Conservation (phyloP, 805 yeast species). For the Lipomyces kockii region DNA sequence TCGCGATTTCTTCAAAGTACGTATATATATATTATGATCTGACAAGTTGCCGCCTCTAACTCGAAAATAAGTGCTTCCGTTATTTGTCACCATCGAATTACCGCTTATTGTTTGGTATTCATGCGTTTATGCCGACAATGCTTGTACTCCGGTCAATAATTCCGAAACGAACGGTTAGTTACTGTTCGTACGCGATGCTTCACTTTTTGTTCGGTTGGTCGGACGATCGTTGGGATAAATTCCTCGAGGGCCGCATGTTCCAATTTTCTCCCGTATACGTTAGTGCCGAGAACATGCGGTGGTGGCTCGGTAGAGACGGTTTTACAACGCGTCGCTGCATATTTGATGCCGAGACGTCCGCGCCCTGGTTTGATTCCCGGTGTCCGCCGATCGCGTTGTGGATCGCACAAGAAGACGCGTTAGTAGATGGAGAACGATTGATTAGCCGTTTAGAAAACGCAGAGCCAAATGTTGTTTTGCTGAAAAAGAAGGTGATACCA, state of each 20-base stretch:
- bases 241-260: slow-evolving; percentile 72
- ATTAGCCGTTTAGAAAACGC: slow-evolving; percentile 63
- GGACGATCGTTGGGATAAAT: slow-evolving; percentile 73
- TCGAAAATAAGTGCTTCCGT: slow-evolving; percentile 36
- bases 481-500: slow-evolving; percentile 53
- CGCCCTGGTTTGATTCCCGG: slow-evolving; percentile 52
- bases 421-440: slow-evolving; percentile 77
- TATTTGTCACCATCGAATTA: slow-evolving; percentile 38
- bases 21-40: not conserved
- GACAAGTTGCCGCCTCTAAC: not conserved
- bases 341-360: slow-evolving; percentile 57
- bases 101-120: slow-evolving; percentile 66
- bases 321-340: slow-evolving; percentile 56
- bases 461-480: slow-evolving; percentile 57
- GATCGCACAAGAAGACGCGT: slow-evolving; percentile 70
- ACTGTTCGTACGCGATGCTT: slow-evolving; percentile 78
- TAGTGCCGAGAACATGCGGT: slow-evolving; percentile 78
- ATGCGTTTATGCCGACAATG: slow-evolving; percentile 79
- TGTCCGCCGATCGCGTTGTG: slow-evolving; percentile 67
- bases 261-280: slow-evolving; percentile 85
- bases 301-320: slow-evolving; percentile 79
- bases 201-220: slow-evolving; percentile 88
- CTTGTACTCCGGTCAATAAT: slow-evolving; percentile 58
- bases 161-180: slow-evolving; percentile 51
- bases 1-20: slow-evolving; percentile 46